Base-by-base conservation (phyloP, 257 asterid species). In the Voacanga thouarsii region DNA sequence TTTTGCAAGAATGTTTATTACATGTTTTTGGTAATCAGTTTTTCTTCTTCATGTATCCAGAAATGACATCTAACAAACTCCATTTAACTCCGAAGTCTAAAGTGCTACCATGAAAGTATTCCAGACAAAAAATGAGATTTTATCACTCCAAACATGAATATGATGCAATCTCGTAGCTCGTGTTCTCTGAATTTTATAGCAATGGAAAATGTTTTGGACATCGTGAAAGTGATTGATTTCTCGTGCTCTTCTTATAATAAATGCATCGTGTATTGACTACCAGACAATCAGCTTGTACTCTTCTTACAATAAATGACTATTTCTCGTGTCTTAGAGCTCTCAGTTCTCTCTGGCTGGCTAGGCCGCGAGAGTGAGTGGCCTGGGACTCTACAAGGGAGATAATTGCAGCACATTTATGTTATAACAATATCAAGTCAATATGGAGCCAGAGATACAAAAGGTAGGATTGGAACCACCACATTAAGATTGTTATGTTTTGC, bases 251-350 rank as follows among this genome's bases (percentile, higher is more conserved):
- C n/a, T n/a, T n/a, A 92, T 33, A 33, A 33, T 1, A 33, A 75
- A 82, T 90, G 98, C 96, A 92, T 79, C 92, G 92, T 26, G 68
- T 91, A 78, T 45, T 94, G 74, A 92, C 97, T 1, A 89, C 96
- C 55, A 82, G 96, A 71, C 97, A 94, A 76, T 94, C 98, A 33
- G 97, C 98, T 4, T 94, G 98, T 5, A 97, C 93, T 0, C 87
- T 92, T 74, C 90, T 94, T 69, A 81, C 90, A 84, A 86, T 90
- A 82, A 80, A 84, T 4, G 98, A 94, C 53, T 94, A 92, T 79
- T 90, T 92, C 79, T 90, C 97, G 7, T 89, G 97, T 83, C 97
- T 92, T 75, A 90, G 97, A 57, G 97, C 97, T 79, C 96, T 94
- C 63, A 94, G 98, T 63, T 89, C 98, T 63, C 97, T 92, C 49